Percentiles rank a stretch among this genome's conserved stretches.
Conservation (phyloP, 1,284 basidiomycete species). For the Trametes polyzona region DNA sequence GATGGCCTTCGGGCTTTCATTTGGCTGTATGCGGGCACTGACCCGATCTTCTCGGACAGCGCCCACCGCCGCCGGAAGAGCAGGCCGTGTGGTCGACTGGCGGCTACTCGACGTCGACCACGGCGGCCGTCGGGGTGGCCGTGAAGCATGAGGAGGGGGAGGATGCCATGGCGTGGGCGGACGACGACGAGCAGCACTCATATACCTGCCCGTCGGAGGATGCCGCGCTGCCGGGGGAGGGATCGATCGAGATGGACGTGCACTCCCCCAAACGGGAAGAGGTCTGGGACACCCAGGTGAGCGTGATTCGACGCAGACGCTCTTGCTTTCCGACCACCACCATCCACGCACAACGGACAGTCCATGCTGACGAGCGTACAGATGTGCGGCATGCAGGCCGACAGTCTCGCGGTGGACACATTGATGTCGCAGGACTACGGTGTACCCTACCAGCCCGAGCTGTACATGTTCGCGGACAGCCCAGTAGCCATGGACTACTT, state of each 20-base stretch:
- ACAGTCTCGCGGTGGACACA: conserved; percentile 4
- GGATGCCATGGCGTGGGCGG: not conserved
- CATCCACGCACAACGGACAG: not conserved
- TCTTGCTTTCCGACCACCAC: not conserved
- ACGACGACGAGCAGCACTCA: not conserved
- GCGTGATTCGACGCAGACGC: too few species aligned
- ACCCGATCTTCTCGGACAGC: conserved; percentile 16
- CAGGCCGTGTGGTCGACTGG: too few species aligned
- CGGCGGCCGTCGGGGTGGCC: not conserved
- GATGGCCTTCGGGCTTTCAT: not conserved
- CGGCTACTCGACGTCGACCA: too few species aligned
- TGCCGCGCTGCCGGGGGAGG: not conserved
- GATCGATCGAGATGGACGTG: not conserved
- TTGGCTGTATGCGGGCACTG: not conserved
- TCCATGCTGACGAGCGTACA: not conserved
- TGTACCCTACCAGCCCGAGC: not conserved
- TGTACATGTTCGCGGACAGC: not conserved
- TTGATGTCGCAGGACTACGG: not conserved
- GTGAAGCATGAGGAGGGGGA: conserved; percentile 4
- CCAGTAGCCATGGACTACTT: not conserved
- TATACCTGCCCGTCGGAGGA: not conserved
- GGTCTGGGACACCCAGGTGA: not conserved
- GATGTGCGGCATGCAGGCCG: not conserved
- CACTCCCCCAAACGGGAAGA: not conserved
- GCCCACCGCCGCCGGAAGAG: not conserved